phyloP scores from a whole-genome alignment of 2,329 filamentous ascomycete genomes.

The Mycogone perniciosa region DNA sequence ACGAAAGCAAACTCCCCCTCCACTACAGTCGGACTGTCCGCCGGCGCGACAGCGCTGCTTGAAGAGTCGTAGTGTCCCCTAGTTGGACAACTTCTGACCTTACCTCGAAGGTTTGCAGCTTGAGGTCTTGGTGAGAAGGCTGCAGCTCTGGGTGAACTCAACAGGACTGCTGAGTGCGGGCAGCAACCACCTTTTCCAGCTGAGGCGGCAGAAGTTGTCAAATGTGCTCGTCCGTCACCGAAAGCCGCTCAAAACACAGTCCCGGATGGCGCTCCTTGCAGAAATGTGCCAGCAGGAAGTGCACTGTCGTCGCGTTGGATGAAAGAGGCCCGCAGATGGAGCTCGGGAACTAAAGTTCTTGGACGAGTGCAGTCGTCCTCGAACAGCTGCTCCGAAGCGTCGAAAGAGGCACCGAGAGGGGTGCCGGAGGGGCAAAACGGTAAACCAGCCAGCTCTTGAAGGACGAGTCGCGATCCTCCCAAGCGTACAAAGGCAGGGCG shows the following conservation, averaged over 20 bases:
- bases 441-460: constrained; percentile 11
- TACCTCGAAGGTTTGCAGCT: background rate
- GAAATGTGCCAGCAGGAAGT: background rate
- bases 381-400: constrained; percentile 27
- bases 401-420: constrained; percentile 10
- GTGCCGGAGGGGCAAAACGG: constrained; percentile 13
- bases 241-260: background rate
- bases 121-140: constrained; percentile 6
- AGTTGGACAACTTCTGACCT: constrained; percentile 24
- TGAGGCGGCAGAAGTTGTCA: background rate
- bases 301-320: background rate
- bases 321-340: constrained; percentile 3
- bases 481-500: constrained; percentile 6
- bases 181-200: background rate
- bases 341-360: constrained; percentile 20
- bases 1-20: constrained; percentile 48
- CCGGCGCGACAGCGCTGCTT: constrained; percentile 35
- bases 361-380: constrained; percentile 37
- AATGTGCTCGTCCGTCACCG: background rate
- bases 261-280: background rate
- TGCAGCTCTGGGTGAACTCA: constrained; percentile 4
- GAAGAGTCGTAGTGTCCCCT: constrained; percentile 26
- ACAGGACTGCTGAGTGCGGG: background rate
- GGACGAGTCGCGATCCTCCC: constrained; percentile 1
- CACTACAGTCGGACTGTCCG: constrained; percentile 41